Evolutionary conservation across 2,329 filamentous ascomycete species (phyloP).

Genomic region (Aspergillus thermomutatus): DNA sequence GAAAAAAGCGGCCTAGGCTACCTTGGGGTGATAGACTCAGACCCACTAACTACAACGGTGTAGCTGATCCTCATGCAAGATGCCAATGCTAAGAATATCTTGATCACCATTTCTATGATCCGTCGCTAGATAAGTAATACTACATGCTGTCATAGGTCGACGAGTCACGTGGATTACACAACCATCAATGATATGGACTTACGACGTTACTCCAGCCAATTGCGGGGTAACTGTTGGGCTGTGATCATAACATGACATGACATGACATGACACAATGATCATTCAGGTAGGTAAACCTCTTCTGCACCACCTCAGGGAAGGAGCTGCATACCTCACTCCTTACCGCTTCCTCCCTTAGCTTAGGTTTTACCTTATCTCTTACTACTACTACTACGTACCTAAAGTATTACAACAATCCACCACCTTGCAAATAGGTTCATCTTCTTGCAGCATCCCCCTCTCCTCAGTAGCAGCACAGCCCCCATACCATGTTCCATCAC

Average conservation of each 20-base stretch:
- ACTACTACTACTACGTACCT: too few relatives aligned
- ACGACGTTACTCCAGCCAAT: neutral
- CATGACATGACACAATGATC: constrained; percentile 13
- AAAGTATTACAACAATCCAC: neutral
- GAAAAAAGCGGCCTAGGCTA: too few relatives aligned
- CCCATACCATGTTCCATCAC: neutral
- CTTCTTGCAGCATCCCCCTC: neutral
- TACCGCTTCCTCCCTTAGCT: neutral
- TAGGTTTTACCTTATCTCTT: neutral
- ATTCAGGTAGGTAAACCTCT: neutral
- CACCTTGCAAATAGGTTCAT: neutral
- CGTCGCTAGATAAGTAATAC: too few relatives aligned
- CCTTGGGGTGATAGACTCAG: too few relatives aligned
- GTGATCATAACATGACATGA: constrained; percentile 7
- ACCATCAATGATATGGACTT: neutral
- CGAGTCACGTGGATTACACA: neutral
- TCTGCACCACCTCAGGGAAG: neutral
- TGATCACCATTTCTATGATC: too few relatives aligned
- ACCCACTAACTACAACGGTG: too few relatives aligned
- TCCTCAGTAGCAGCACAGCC: neutral
- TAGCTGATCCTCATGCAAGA: neutral
- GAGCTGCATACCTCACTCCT: neutral
- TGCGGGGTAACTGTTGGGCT: constrained; percentile 7
- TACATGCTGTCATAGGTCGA: too few relatives aligned
- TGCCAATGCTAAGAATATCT: neutral